A percentile compares a stretch with the other conserved stretches of the same genome.
These are phyloP conservation scores for Astraeus odoratus DNA, from an alignment of 768 basidiomycete genomes.

Conservation along the genomic window DNA sequence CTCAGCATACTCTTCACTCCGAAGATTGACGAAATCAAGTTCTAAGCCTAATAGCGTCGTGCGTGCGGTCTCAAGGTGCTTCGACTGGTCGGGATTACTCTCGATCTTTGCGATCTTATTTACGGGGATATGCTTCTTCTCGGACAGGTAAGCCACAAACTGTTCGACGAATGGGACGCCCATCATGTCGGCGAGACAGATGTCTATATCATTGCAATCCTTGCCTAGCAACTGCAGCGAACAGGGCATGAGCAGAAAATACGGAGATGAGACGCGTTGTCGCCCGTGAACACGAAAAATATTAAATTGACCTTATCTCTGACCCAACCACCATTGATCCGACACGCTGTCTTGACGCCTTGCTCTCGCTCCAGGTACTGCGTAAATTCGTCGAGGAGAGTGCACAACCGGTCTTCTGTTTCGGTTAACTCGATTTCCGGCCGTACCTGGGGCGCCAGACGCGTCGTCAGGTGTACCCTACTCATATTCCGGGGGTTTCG, in stretches of 20 bases:
- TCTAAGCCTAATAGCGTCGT: conserved; percentile 75
- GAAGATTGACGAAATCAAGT: conserved; percentile 88
- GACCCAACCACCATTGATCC: conserved; percentile 98
- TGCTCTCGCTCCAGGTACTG: conserved; percentile 44
- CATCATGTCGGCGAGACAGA: conserved; percentile 86
- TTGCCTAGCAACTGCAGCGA: conserved; percentile 63
- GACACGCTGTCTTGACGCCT: conserved; percentile 56
- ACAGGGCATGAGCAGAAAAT: conserved; percentile 2
- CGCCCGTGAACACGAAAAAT: conserved; percentile 2
- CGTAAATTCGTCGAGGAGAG: conserved; percentile 76
- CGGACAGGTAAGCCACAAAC: conserved; percentile 52
- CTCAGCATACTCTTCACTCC: conserved; percentile 86
- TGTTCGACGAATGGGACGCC: conserved; percentile 82
- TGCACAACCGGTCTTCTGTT: conserved; percentile 62
- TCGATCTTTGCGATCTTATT: conserved; percentile 75
- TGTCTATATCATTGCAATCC: conserved; percentile 87
- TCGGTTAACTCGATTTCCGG: conserved; percentile 52
- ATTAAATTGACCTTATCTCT: conserved; percentile 77
- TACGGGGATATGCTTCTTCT: conserved; percentile 24
- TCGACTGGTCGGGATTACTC: conserved; percentile 93
- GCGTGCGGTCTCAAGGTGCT: conserved; percentile 94
- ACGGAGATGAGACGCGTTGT: conserved; percentile 9
- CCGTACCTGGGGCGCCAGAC: conserved; percentile 25
- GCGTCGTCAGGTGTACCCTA: conserved; percentile 25
- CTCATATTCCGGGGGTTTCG: neutral